phyloP scores from a whole-genome alignment of 768 basidiomycete species.

The Paxillus ammoniavirescens region DNA sequence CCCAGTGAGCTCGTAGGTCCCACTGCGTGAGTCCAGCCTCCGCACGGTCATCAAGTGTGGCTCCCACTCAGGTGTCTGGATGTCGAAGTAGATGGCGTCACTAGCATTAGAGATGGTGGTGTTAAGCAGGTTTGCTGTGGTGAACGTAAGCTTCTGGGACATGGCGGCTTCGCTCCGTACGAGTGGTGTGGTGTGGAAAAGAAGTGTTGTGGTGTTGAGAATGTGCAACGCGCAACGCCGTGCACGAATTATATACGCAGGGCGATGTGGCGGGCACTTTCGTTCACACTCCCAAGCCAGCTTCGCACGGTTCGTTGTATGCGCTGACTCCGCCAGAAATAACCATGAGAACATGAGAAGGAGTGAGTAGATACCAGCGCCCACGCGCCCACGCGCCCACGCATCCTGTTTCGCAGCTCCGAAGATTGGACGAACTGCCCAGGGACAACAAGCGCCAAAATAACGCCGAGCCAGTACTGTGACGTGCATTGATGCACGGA shows the following conservation, averaged over 20 bases:
- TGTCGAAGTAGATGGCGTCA: constrained; percentile 40
- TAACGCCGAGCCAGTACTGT: background rate
- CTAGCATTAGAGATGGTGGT: constrained; percentile 36
- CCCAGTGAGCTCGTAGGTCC: constrained; percentile 30
- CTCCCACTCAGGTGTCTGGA: constrained; percentile 39
- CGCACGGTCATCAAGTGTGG: constrained; percentile 33
- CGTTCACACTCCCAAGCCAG: background rate
- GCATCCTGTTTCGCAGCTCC: background rate
- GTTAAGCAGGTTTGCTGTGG: constrained; percentile 37
- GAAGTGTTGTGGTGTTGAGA: too few relatives aligned
- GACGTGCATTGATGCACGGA: too few relatives aligned
- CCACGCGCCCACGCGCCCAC: background rate
- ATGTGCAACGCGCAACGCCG: background rate
- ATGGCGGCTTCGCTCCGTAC: constrained; percentile 1
- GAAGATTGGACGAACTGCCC: background rate
- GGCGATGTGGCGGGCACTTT: background rate
- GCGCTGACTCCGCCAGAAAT: background rate
- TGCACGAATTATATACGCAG: background rate
- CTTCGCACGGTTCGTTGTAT: background rate
- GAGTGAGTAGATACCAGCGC: background rate
- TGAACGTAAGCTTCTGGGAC: constrained; percentile 35
- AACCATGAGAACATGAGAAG: background rate
- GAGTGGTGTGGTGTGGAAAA: background rate
- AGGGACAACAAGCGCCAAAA: background rate
- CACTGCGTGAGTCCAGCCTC: constrained; percentile 30